Conservation (phyloP, 306 rosid genomes). For the Acacia confusa region DNA sequence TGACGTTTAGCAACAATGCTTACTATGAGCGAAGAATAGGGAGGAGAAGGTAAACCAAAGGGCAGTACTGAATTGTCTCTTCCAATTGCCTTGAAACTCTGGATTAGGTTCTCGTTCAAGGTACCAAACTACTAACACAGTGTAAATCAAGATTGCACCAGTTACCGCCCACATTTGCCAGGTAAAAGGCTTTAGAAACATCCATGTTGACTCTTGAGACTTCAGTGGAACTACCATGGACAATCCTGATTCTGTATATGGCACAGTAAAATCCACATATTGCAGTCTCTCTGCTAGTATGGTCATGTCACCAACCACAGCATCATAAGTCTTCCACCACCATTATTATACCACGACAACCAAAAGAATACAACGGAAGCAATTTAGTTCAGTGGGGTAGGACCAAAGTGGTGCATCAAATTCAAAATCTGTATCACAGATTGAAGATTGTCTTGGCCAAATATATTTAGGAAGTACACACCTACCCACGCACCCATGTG, state of each 20-base stretch:
- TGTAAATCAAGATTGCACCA: constrained; percentile 48
- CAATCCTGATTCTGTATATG: constrained; percentile 68
- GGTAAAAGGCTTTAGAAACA: constrained; percentile 67
- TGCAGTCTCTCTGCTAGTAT: constrained; percentile 44
- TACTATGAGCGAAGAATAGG: constrained; percentile 75
- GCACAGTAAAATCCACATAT: constrained; percentile 66
- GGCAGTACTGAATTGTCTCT: constrained; percentile 52
- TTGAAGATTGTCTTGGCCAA: background rate
- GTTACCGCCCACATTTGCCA: constrained; percentile 64
- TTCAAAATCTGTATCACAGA: background rate
- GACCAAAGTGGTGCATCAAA: background rate
- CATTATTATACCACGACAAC: constrained; percentile 20
- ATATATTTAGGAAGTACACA: background rate
- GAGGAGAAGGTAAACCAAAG: constrained; percentile 68
- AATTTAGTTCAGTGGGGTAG: background rate
- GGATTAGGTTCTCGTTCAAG: constrained; percentile 55
- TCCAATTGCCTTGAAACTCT: constrained; percentile 57
- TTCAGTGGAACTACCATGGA: constrained; percentile 54
- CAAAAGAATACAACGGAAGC: background rate
- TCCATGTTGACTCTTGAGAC: constrained; percentile 46
- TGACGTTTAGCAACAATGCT: constrained; percentile 35
- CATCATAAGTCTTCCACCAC: constrained; percentile 57
- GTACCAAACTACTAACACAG: constrained; percentile 58
- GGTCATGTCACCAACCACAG: constrained; percentile 67
- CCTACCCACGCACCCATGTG: background rate